Conservation (phyloP, 129 eudicot genomes). For the Flaveria ramosissima region DNA sequence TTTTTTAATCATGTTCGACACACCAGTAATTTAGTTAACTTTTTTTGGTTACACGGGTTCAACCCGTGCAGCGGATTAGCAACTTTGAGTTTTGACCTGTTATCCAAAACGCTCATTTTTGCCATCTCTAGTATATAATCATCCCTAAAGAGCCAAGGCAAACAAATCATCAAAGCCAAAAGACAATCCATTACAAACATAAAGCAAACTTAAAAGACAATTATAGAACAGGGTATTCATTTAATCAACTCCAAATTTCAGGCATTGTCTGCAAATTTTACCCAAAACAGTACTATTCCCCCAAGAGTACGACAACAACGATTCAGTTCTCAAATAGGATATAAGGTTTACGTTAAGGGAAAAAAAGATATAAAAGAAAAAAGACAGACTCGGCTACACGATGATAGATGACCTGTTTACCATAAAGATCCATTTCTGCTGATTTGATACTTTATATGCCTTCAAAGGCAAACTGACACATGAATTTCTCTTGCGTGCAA, state of each 20-base stretch:
- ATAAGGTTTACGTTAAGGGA: constrained; percentile 18
- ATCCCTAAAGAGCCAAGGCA: neutral
- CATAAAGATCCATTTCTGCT: neutral
- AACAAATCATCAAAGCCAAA: neutral
- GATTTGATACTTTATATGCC: constrained; percentile 11
- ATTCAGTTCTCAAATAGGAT: constrained; percentile 1
- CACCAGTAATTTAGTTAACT: neutral
- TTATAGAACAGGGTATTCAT: neutral
- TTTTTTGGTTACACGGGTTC: neutral
- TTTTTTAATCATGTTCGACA: neutral
- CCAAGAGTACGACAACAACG: constrained; percentile 11
- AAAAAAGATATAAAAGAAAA: neutral
- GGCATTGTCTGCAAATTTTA: constrained; percentile 19
- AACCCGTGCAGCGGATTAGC: neutral
- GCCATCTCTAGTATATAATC: neutral
- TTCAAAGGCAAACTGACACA: neutral
- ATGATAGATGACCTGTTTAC: constrained; percentile 11
- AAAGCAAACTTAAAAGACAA: neutral
- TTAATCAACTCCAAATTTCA: constrained; percentile 11
- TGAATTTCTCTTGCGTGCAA: neutral
- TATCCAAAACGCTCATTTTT: neutral
- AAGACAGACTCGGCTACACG: constrained; percentile 17
- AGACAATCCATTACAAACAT: constrained; percentile 11
- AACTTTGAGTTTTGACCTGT: constrained; percentile 7
- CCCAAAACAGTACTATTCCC: constrained; percentile 19